Conservation (phyloP, 2,329 filamentous ascomycete genomes). For the Calonectria montana region DNA sequence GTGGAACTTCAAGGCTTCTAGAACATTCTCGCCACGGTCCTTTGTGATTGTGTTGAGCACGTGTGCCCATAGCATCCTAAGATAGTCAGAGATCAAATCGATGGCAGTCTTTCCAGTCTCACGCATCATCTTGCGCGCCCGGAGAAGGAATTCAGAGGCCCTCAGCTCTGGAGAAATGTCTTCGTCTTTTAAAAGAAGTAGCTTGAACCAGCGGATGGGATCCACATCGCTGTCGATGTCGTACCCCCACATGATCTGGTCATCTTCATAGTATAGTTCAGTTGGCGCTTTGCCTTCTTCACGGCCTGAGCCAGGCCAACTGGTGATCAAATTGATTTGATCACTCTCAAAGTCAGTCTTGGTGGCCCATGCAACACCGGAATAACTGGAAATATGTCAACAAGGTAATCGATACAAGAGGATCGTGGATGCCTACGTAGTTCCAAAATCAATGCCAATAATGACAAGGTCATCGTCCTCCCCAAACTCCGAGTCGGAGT, state of each 20-base stretch:
- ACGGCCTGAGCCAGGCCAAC: constrained; percentile 15
- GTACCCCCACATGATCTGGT: constrained; percentile 16
- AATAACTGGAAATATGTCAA: constrained; percentile 3
- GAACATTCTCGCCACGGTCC: neutral
- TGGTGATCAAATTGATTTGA: constrained; percentile 22
- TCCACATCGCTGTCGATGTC: constrained; percentile 14
- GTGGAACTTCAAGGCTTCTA: constrained; percentile 6
- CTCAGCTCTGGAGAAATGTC: constrained; percentile 6
- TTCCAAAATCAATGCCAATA: constrained; percentile 10
- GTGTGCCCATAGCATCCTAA: constrained; percentile 6
- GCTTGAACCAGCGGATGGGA: constrained; percentile 23
- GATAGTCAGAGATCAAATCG: constrained; percentile 20
- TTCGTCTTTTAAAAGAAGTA: constrained; percentile 19
- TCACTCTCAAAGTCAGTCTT: constrained; percentile 15
- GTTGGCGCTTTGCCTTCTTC: constrained; percentile 22
- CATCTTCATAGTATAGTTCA: constrained; percentile 22
- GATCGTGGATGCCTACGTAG: neutral
- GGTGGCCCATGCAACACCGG: constrained; percentile 22
- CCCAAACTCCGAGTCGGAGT: neutral
- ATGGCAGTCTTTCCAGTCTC: constrained; percentile 11
- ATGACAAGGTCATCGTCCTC: constrained; percentile 1
- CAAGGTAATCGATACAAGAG: too few relatives aligned
- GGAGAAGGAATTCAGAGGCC: constrained; percentile 11
- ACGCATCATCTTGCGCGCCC: constrained; percentile 1
- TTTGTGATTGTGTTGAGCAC: constrained; percentile 6